Evolutionary conservation across 2,329 filamentous ascomycete genomes (phyloP), one percentile per base, ranked within the genome.

Genomic region (Calonectria crousiana): DNA sequence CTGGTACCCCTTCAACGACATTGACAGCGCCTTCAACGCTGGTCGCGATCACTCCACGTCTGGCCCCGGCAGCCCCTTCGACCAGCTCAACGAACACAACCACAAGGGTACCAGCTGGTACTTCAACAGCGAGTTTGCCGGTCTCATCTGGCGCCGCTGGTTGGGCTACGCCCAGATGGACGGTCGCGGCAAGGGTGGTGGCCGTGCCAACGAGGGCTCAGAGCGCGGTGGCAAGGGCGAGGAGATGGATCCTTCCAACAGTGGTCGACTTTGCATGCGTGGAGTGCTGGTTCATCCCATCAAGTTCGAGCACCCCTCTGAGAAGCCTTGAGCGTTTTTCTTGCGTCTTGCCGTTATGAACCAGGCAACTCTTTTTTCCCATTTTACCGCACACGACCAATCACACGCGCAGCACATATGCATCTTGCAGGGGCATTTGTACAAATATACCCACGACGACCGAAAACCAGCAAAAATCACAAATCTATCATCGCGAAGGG

Each of bases 91-190:
- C 68, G 95, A 97, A 84, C 94, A 95, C 83, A 96, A 96, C 84
- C 95, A 96, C 86, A 91, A 91, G 79, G 94, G 95, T 18, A 93
- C 93, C 53, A 95, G 90, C 56, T 98, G 94, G 94, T 97, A 96
- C 84, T 97, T 95, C 84, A 94, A 95, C 79, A 92, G 92, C 28
- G 90, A 92, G 65, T 97, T 97, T 81, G 92, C 94, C 0, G 90
- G 93, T 6, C 90, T 93, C n/a, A 82, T 97, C 77, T 97, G 95
- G 91, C 89, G 93, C 66, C 88, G 94, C 56, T 98, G 95, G 95
- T 85, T 97, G 58, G 90, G 90, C 0, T 91, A 90, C 77, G 84
- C 88, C 20, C 89, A 91, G 80, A 83, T 86, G 79, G 89, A 90
- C 73, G 88, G 88, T 9, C 84, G 88, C 38, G 88, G 87, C 8